Base-by-base conservation (phyloP, 257 asterid species). In the Gentiana dahurica region DNA sequence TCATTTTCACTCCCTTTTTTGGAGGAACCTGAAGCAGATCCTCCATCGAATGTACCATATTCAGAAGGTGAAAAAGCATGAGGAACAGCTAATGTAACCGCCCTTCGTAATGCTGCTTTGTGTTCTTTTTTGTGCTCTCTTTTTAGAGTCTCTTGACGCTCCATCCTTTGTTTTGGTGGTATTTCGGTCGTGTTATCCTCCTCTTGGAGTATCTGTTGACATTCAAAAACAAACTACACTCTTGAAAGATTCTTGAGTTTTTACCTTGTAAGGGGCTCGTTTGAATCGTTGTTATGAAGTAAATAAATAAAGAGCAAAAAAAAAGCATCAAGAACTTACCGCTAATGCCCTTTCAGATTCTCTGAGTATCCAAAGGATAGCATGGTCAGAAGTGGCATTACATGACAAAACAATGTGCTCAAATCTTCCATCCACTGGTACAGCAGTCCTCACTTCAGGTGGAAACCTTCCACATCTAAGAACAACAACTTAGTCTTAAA, bases 341-440 rank as follows among this genome's bases (percentile, higher is more conserved):
- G 76, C 79, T 55, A 89, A 63, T 43, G 97, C 95, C 62, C 62
- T 67, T 24, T 62, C 71, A 36, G 97, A 79, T 89, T 86, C 97
- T 70, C 70, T 79, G 80, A 83, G 87, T 39, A 89, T 89, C 82
- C 94, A 83, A 55, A 89, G 61, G 68, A 89, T 78, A 69, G 89
- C 95, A 67, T 89, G 94, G 61, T 89, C 97, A 11, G 97, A 86
- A 60, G 95, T 86, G 54, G 97, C 89, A 47, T 89, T 86, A 58
- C 94, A 86, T 37, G 94, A 86, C 52, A 89, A 92, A 69, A 89
- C 86, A 66, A 89, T 83, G 52, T 86, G 95, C 85, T 89, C 97
- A 51, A 89, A 89, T 69, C 94, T 83, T 67, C 95, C 97, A 56
- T 86, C 94, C 59, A 89, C 95, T 1, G 95, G 97, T 51, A 89